Percentiles rank a stretch among this genome's conserved stretches.
Conservation (phyloP, 208 protist genomes). For the Trypanosoma scelopori region DNA sequence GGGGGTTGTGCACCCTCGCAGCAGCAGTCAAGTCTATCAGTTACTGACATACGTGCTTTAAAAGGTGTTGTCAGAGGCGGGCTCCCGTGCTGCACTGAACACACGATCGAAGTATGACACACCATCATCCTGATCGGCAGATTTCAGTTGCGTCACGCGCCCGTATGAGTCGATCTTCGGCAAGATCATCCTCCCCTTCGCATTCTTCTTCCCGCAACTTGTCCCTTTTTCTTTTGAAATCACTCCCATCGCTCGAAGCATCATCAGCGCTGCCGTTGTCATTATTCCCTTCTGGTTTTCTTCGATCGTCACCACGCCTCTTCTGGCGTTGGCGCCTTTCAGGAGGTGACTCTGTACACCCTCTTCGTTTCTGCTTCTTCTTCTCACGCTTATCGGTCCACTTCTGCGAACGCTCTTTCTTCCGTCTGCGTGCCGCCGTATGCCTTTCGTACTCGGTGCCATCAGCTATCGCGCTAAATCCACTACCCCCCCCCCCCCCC, state of each 20-base stretch:
- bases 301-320: background rate
- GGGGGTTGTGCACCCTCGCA: background rate
- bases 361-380: constrained; percentile 15
- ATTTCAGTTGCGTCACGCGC: background rate
- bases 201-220: background rate
- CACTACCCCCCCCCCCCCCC: background rate
- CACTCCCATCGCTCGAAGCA: constrained; percentile 4
- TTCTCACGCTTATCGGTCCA: constrained; percentile 29
- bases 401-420: constrained; percentile 4
- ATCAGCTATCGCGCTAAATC: background rate
- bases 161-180: constrained; percentile 8
- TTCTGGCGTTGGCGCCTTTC: background rate
- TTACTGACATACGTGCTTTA: constrained; percentile 23
- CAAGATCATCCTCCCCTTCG: background rate
- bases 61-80: constrained; percentile 27
- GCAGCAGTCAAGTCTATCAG: constrained; percentile 2
- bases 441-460: constrained; percentile 1
- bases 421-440: background rate
- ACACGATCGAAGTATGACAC: constrained; percentile 43
- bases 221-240: background rate
- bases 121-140: constrained; percentile 28
- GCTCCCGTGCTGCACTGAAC: constrained; percentile 29
- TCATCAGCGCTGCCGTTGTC: constrained; percentile 6
- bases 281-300: constrained; percentile 7
- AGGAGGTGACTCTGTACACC: constrained; percentile 10